A percentile compares a stretch with the other conserved stretches of the same genome.
Conservation (phyloP, 208 protist genomes). For the Acanthamoeba quina region DNA sequence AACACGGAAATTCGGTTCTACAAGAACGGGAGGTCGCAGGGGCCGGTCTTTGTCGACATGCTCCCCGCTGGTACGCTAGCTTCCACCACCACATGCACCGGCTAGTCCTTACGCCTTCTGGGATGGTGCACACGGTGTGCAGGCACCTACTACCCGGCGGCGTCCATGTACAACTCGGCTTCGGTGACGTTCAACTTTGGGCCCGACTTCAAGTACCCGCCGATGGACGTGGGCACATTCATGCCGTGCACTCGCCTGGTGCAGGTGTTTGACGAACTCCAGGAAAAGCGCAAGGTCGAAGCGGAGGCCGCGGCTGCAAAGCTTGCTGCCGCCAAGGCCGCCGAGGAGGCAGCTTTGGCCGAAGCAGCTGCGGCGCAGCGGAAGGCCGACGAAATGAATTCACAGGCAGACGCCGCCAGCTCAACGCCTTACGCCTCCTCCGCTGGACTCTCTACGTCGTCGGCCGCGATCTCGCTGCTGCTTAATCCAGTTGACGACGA, state of each 20-base stretch:
- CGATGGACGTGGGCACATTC: slow-evolving; percentile 40
- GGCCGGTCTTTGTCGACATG: slow-evolving; percentile 74
- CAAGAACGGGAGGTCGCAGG: slow-evolving; percentile 77
- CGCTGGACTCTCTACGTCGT: background rate
- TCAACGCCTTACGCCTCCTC: background rate
- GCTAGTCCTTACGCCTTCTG: no score
- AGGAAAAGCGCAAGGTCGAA: background rate
- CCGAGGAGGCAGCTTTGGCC: background rate
- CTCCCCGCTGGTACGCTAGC: background rate
- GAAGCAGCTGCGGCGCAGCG: background rate
- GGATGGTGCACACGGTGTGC: background rate
- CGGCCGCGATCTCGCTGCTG: slow-evolving; percentile 16
- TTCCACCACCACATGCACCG: no score
- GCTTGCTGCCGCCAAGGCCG: background rate
- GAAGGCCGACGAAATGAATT: background rate
- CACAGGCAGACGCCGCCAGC: background rate
- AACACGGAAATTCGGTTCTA: slow-evolving; percentile 77
- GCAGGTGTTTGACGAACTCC: slow-evolving; percentile 2
- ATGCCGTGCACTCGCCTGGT: slow-evolving; percentile 23
- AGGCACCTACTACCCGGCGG: slow-evolving; percentile 80
- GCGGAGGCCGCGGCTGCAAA: background rate
- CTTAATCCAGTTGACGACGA: slow-evolving; percentile 49
- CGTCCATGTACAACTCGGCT: slow-evolving; percentile 77
- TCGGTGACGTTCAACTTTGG: slow-evolving; percentile 83
- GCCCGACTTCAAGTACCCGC: slow-evolving; percentile 78